phyloP scores from a whole-genome alignment of 192 early-diverging fungal species.

The Gigaspora rosea region DNA sequence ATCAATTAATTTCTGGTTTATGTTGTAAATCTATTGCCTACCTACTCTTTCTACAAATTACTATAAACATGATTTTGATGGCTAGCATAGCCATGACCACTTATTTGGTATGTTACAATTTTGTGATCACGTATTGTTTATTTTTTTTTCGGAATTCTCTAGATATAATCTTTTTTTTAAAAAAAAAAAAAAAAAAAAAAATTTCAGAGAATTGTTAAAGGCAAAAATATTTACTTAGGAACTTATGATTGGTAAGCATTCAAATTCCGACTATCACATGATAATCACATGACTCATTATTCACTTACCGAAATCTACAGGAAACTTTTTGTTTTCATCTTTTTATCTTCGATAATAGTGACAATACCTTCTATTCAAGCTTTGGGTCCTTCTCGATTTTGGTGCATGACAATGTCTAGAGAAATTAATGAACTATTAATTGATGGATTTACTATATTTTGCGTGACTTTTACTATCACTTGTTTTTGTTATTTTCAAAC shows the following conservation, averaged over 20 bases:
- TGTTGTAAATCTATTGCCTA: not conserved
- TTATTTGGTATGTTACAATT: not conserved
- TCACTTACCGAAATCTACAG: not conserved
- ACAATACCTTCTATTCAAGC: conserved; percentile 2
- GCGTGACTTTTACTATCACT: not conserved
- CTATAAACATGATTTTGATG: not conserved
- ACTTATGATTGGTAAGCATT: conserved; percentile 4
- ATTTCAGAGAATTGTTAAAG: not conserved
- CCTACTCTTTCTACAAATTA: not conserved
- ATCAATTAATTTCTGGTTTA: not conserved
- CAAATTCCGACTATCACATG: too few species aligned
- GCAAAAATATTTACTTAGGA: not conserved
- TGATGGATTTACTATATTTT: not conserved
- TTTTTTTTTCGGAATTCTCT: too few species aligned
- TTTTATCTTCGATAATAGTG: not conserved
- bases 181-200: not conserved
- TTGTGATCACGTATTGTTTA: too few species aligned
- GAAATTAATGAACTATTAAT: not conserved
- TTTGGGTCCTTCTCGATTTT: not conserved
- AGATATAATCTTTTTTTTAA: not conserved
- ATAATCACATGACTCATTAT: not conserved
- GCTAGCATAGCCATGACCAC: conserved; percentile 2
- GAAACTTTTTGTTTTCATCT: not conserved
- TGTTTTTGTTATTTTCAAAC: conserved; percentile 9
- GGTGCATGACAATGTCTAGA: not conserved